Base-by-base conservation (phyloP, 306 rosid species). In the Luffa acutangula region DNA sequence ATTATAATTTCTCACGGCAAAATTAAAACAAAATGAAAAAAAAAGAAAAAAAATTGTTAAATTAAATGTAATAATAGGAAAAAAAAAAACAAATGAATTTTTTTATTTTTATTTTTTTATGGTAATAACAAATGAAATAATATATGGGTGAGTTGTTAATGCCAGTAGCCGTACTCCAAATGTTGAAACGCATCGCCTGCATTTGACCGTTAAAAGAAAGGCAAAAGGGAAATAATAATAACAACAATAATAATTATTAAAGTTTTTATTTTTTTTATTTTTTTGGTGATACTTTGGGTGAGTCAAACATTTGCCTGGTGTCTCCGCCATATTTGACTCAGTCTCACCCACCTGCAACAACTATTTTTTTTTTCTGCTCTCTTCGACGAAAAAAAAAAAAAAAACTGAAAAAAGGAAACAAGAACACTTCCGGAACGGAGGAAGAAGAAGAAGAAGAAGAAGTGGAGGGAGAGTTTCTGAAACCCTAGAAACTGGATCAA, bases 291-390 rank as follows among this genome's bases (percentile, higher is more conserved):
- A 33, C 37, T 78, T 54, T 56, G 82, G 58, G 82, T 21, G 82
- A 79, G 82, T 53, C 71, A 25, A 79, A 66, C 48, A 79, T 39
- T 67, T 56, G 69, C 80, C 66, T 33, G 14, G 17, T 53, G 34
- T 78, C 80, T 79, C 65, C 53, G 77, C 64, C 82, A 65, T 56
- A 37, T 65, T 39, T 79, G 76, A 65, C 66, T 53, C 65, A 25
- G 53, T 79, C 54, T 53, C 67, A 33, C 49, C 67, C 42, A 79
- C 14, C 67, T 65, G 81, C 81, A 39, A 79, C 67, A 43, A 37
- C 81, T 21, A 12, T 64, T 42, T 36, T 63, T 36, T 63, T 7
- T 42, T 33, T 33, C 36, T 2, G 34, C 12, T 9, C 42, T 46
- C 81, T 9, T 51, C 17, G 12, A 9, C 15, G 0, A 10, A 14